These are phyloP conservation scores for Aspergillus sp. DNA, from an alignment of 2,329 filamentous ascomycete species.

Conservation along the genomic window DNA sequence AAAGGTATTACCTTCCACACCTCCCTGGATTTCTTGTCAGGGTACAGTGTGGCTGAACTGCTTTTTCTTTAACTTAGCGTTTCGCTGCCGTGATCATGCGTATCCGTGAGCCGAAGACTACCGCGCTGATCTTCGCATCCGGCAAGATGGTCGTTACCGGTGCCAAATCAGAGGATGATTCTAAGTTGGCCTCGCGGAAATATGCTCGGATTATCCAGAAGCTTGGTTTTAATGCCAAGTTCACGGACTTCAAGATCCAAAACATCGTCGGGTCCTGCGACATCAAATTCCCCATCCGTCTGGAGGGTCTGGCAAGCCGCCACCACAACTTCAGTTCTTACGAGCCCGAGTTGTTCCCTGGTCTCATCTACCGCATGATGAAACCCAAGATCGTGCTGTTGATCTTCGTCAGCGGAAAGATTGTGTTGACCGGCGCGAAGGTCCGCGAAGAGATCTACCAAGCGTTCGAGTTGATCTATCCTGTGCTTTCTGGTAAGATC, in stretches of 20 bases:
- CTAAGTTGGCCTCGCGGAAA: constrained; percentile 91
- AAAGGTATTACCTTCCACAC: constrained; percentile 58
- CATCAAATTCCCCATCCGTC: constrained; percentile 97
- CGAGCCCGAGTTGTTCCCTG: constrained; percentile 95
- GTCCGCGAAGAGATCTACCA: constrained; percentile 97
- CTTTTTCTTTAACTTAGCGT: constrained; percentile 55
- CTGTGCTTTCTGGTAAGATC: constrained; percentile 71
- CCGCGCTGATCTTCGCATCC: constrained; percentile 91
- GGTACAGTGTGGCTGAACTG: constrained; percentile 38
- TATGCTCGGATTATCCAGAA: constrained; percentile 99
- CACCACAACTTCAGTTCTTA: constrained; percentile 99
- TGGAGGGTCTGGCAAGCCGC: constrained; percentile 89
- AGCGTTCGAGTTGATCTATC: constrained; percentile 95
- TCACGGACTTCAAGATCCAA: constrained; percentile 99
- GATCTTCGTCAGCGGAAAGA: constrained; percentile 97
- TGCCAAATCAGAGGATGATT: constrained; percentile 96
- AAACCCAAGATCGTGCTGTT: constrained; percentile 98
- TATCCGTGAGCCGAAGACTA: constrained; percentile 98
- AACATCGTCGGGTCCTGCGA: constrained; percentile 98
- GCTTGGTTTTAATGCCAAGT: constrained; percentile 98
- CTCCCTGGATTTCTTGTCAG: constrained; percentile 25
- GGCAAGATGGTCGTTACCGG: constrained; percentile 99
- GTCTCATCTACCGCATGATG: constrained; percentile 99
- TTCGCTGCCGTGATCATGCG: constrained; percentile 99
- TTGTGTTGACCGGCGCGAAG: constrained; percentile 94